phyloP scores from a whole-genome alignment of 2,329 filamentous ascomycete species.

The Akanthomyces muscarius region DNA sequence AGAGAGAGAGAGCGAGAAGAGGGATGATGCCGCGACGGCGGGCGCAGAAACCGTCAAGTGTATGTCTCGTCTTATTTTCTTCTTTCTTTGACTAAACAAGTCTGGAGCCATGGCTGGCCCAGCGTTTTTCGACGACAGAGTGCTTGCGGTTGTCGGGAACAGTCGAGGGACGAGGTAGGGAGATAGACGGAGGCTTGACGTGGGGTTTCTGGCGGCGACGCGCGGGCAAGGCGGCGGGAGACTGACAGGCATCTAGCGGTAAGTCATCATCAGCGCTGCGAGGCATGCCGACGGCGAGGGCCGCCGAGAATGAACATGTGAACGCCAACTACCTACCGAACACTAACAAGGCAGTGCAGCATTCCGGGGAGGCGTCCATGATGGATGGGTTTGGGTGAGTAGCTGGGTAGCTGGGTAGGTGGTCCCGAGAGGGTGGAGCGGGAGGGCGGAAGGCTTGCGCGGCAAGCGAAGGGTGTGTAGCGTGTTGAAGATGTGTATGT shows the following conservation, averaged over 20 bases:
- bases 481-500: neutral
- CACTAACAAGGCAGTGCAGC: neutral
- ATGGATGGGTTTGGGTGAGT: neutral
- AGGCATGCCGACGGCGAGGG: conserved; percentile 6
- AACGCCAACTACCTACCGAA: neutral
- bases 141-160: too few species aligned
- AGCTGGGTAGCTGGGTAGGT: neutral
- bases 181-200: too few species aligned
- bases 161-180: too few species aligned
- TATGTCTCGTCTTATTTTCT: neutral
- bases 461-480: neutral
- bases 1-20: neutral
- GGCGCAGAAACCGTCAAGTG: neutral
- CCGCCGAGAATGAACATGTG: neutral
- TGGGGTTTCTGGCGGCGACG: too few species aligned
- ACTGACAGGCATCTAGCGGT: too few species aligned
- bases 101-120: neutral
- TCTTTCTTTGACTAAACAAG: neutral
- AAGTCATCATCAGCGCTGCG: neutral
- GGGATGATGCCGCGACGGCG: neutral
- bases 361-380: neutral
- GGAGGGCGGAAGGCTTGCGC: neutral
- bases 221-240: too few species aligned
- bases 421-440: neutral
- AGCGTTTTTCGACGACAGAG: too few species aligned